Percentiles rank a stretch among this genome's conserved stretches.
Conservation (phyloP, 768 basidiomycete genomes). For the Amanita rimosa region DNA sequence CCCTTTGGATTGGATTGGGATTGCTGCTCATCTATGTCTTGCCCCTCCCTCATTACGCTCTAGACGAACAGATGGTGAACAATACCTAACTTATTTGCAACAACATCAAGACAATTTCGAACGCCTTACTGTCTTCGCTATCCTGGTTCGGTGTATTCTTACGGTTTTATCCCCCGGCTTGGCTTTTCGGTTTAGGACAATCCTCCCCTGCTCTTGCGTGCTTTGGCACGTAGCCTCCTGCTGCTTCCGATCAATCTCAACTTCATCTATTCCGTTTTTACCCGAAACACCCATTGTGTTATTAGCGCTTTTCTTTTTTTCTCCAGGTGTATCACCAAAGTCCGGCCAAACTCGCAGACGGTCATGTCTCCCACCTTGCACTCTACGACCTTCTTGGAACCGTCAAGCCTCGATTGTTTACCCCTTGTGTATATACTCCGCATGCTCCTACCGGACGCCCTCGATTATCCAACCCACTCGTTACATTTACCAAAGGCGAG, state of each 20-base stretch:
- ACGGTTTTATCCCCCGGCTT: conserved; percentile 4
- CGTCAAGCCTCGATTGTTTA: conserved; percentile 4
- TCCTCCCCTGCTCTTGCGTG: not conserved
- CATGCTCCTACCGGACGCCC: conserved; percentile 6
- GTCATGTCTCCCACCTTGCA: conserved; percentile 1
- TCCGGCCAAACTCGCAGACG: conserved; percentile 5
- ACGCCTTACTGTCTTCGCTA: conserved; percentile 2
- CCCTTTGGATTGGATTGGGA: not conserved
- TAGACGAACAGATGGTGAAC: conserved; percentile 1
- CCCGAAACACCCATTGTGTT: conserved; percentile 6
- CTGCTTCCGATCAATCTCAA: conserved; percentile 3
- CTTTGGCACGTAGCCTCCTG: not conserved
- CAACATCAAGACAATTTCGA: not conserved
- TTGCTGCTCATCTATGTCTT: conserved; percentile 1
- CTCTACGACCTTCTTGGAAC: not conserved
- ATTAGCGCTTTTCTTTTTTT: conserved; percentile 1
- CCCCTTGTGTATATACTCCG: conserved; percentile 3
- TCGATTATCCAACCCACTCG: not conserved
- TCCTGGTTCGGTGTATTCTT: conserved; percentile 5
- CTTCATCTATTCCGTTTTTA: conserved; percentile 6
- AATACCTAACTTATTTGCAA: not conserved
- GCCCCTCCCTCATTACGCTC: not conserved
- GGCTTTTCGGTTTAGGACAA: conserved; percentile 6
- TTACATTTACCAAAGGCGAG: conserved; percentile 7
- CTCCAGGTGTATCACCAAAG: conserved; percentile 2